Evolutionary conservation across 1,139 yeast species (phyloP).

Genomic region (Candida anutae): DNA sequence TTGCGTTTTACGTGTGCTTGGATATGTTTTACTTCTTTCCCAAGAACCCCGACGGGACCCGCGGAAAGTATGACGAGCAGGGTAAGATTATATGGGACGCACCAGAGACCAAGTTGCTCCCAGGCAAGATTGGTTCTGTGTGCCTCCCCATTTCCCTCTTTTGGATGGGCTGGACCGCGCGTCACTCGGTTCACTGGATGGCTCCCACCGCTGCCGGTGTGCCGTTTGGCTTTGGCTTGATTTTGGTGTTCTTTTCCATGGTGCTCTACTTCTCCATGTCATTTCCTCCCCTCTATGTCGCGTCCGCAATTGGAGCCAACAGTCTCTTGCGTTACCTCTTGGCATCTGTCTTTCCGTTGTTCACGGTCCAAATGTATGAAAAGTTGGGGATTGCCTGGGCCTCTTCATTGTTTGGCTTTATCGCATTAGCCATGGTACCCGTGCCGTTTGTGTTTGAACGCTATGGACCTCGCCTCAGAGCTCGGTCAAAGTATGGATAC

Average conservation of each 20-base stretch:
- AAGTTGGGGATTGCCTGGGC: conserved; percentile 26
- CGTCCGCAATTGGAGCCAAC: conserved; percentile 77
- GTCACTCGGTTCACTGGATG: conserved; percentile 65
- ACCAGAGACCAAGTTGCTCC: conserved; percentile 30
- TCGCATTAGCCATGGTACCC: conserved; percentile 19
- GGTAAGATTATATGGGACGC: conserved; percentile 41
- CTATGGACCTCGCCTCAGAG: conserved; percentile 14
- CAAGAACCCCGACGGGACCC: conserved; percentile 54
- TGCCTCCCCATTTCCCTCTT: conserved; percentile 62
- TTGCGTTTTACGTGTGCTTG: conserved; percentile 37
- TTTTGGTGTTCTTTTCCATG: conserved; percentile 65
- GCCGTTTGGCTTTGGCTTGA: conserved; percentile 69
- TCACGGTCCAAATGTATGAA: conserved; percentile 38
- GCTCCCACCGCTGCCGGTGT: conserved; percentile 69
- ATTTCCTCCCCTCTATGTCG: conserved; percentile 68
- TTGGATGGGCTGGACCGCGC: conserved; percentile 80
- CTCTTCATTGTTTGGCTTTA: conserved; percentile 16
- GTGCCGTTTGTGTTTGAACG: conserved; percentile 16
- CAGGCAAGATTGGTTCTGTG: conserved; percentile 54
- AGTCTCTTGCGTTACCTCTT: conserved; percentile 59
- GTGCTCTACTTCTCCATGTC: conserved; percentile 65
- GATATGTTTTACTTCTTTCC: conserved; percentile 46
- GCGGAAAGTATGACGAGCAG: conserved; percentile 47
- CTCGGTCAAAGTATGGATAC: conserved; percentile 33
- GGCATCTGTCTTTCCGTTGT: conserved; percentile 52